Evolutionary conservation across 192 early-diverging fungal species (phyloP), one percentile per base, ranked within the genome.

Genomic region (Rhizophagus sp.): DNA sequence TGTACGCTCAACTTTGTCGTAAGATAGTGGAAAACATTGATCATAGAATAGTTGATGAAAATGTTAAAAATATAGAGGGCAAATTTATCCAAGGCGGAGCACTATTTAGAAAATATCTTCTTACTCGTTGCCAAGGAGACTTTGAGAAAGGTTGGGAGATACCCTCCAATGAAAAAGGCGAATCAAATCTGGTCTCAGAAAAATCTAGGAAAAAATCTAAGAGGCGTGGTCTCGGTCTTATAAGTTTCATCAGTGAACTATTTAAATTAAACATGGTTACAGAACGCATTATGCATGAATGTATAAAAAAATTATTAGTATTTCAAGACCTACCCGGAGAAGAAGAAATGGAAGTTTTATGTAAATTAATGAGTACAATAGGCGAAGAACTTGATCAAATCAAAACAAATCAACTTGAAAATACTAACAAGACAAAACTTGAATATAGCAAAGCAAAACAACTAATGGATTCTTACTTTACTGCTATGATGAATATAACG

Each of bases 81-180:
- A 84, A 87, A 52, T 76, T 73, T n/a, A 80, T 91, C 34, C 62
- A 82, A 12, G 91, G 92, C 76, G 89, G 88, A 25, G 86, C 84
- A 79, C 85, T 94, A 33, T 98, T 99, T 91, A 95, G 98, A 83
- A 92, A 94, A 71, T 92, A 95, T 67, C 87, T 99, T 71, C 86
- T 99, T 49, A 96, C 93, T 83, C 90, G 93, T 76, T 98, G 97
- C 87, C 98, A 99, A 85, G 91, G 92, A 75, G 98, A 96, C 82
- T 99, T 98, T 85, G 96, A 97, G 88, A 85, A 84, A 41, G 94
- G 93, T 66, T 95, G 93, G 90, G 97, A 96, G 85, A 77, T 75
- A 36, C 82, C 83, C 30, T 82, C 89, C 64, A 90, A 90, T 44
- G 86, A 89, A 47, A 89, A 90, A 65, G 91, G 90, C 4, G 79